Conservation (phyloP, 2,329 filamentous ascomycete species). For the Didymella sp. region DNA sequence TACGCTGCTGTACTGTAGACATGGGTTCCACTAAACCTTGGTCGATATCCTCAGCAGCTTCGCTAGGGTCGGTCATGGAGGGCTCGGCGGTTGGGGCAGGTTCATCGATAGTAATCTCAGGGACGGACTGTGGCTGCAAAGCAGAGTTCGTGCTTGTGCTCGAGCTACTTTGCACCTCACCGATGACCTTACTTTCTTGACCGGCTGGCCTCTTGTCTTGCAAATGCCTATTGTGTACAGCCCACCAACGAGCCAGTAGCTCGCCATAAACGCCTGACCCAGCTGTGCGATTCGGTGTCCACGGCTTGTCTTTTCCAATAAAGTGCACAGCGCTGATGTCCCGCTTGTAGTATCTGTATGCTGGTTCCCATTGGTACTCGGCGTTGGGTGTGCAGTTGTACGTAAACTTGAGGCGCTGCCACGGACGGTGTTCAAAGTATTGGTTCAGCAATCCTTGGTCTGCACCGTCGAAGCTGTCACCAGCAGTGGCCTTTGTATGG, state of each 20-base stretch:
- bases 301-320: conserved; percentile 90
- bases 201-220: conserved; percentile 41
- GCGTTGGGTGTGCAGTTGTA: conserved; percentile 98
- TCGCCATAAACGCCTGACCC: conserved; percentile 76
- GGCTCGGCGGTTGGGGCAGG: conserved; percentile 49
- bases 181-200: conserved; percentile 2
- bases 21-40: conserved; percentile 54
- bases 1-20: conserved; percentile 56
- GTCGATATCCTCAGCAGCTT: conserved; percentile 53
- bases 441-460: conserved; percentile 96
- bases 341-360: conserved; percentile 90
- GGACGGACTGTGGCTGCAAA: conserved; percentile 27
- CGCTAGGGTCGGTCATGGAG: conserved; percentile 53
- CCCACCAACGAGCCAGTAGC: conserved; percentile 89
- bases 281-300: conserved; percentile 60
- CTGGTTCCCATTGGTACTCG: conserved; percentile 96
- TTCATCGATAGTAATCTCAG: conserved; percentile 38
- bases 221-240: conserved; percentile 90
- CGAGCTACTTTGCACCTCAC: conserved; percentile 21
- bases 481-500: conserved; percentile 79
- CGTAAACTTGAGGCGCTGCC: conserved; percentile 87
- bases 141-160: conserved; percentile 21
- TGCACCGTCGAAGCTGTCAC: conserved; percentile 94
- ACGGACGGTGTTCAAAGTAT: conserved; percentile 79
- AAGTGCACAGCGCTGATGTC: conserved; percentile 93